Percentiles rank a stretch among this genome's conserved stretches.
These are phyloP conservation scores for Aureobasidium musti DNA, from an alignment of 2,329 filamentous ascomycete species.

Conservation along the genomic window DNA sequence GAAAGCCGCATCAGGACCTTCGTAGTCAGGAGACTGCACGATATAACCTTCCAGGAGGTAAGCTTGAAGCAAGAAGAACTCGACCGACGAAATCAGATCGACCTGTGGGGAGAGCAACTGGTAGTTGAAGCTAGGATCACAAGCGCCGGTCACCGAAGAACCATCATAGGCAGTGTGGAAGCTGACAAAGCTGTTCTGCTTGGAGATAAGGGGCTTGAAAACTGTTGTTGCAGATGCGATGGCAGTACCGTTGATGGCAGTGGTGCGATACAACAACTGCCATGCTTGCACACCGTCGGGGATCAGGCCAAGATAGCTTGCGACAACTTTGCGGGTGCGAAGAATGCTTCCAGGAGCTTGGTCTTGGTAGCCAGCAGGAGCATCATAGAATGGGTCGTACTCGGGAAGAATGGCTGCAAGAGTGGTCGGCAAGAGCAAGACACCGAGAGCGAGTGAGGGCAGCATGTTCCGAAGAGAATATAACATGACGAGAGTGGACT, in stretches of 20 bases:
- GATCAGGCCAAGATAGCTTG: conserved; percentile 1
- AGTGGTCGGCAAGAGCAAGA: not conserved
- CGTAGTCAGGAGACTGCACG: conserved; percentile 36
- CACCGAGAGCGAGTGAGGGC: not conserved
- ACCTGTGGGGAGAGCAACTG: conserved; percentile 21
- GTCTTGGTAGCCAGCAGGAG: conserved; percentile 35
- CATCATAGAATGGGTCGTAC: conserved; percentile 38
- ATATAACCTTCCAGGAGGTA: conserved; percentile 35
- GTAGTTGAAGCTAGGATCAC: conserved; percentile 28
- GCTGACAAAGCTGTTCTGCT: conserved; percentile 15
- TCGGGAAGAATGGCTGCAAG: conserved; percentile 29
- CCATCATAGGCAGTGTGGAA: conserved; percentile 26
- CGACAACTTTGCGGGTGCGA: conserved; percentile 12
- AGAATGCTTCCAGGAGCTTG: conserved; percentile 36
- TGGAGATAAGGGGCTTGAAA: conserved; percentile 13
- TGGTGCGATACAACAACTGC: conserved; percentile 29
- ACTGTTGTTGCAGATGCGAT: conserved; percentile 5
- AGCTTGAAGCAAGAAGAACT: conserved; percentile 28
- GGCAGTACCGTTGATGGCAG: conserved; percentile 10
- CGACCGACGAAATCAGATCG: not conserved
- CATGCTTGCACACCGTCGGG: conserved; percentile 14
- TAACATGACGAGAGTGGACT: not conserved
- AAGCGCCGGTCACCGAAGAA: conserved; percentile 18
- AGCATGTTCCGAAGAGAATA: not conserved
- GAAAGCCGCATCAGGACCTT: conserved; percentile 37